phyloP scores from a whole-genome alignment of 345 rosid species.

The Citropsis articulata region DNA sequence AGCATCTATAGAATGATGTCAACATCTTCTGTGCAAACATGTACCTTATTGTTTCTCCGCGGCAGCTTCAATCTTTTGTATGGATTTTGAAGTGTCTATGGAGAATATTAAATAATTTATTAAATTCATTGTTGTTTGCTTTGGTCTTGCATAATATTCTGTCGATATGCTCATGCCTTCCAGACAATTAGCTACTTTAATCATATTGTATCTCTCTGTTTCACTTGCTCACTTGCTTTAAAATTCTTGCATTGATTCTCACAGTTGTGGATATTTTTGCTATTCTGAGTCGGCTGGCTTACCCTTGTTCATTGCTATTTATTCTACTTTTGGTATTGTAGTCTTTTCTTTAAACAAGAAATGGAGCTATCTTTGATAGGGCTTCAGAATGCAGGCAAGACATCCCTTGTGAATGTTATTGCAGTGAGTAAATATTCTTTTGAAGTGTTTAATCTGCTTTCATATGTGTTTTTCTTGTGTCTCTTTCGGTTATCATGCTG shows the following conservation, averaged over 20 bases:
- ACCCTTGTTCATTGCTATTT: background rate
- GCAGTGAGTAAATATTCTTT: constrained; percentile 42
- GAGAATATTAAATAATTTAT: background rate
- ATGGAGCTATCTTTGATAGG: constrained; percentile 72
- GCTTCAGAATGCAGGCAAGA: constrained; percentile 73
- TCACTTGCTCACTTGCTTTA: background rate
- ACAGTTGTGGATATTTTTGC: background rate
- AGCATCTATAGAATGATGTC: background rate
- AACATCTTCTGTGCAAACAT: background rate
- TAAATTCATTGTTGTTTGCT: background rate
- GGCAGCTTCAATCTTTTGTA: background rate
- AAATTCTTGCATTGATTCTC: background rate
- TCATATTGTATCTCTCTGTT: background rate
- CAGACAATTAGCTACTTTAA: background rate
- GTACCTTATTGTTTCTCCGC: background rate
- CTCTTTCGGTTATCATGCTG: constrained; percentile 19
- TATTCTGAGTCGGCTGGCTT: background rate
- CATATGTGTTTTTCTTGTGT: background rate
- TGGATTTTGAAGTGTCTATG: background rate
- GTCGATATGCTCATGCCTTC: background rate
- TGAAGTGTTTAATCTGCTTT: background rate
- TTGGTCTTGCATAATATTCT: background rate
- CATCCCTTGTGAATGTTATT: constrained; percentile 66
- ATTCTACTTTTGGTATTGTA: constrained; percentile 5
- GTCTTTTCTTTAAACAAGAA: constrained; percentile 68